Conservation (phyloP, 306 rosid genomes). For the Medicago arabica region DNA sequence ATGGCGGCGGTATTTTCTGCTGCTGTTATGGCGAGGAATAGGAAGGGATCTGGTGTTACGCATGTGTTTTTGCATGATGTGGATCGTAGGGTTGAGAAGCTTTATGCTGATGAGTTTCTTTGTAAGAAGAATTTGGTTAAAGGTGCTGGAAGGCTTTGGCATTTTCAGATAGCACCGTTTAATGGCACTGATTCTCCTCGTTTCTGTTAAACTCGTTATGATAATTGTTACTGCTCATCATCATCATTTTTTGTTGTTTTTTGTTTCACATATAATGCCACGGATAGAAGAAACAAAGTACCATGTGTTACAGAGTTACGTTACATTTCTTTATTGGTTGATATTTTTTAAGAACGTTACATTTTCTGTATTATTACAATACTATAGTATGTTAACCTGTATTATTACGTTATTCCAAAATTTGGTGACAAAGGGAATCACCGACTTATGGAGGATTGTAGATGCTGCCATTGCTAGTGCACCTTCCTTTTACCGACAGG, state of each 20-base stretch:
- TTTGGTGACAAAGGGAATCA: slow-evolving; percentile 13
- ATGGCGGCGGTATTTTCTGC: slow-evolving; percentile 92
- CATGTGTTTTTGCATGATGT: slow-evolving; percentile 91
- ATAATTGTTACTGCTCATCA: not conserved
- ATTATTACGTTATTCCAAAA: not conserved
- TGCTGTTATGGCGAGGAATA: slow-evolving; percentile 82
- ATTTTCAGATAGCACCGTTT: not conserved
- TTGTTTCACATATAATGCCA: not conserved
- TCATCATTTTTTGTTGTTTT: not conserved
- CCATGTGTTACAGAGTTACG: not conserved
- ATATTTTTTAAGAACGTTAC: not conserved
- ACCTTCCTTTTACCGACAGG: slow-evolving; percentile 15
- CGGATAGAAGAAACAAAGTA: not conserved
- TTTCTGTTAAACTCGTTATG: not conserved
- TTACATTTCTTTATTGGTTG: not conserved
- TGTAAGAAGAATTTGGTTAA: slow-evolving; percentile 46
- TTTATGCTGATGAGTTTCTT: slow-evolving; percentile 74
- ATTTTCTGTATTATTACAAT: not conserved
- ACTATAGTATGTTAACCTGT: not conserved
- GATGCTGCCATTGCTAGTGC: not conserved
- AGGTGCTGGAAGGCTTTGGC: slow-evolving; percentile 3
- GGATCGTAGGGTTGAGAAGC: slow-evolving; percentile 85
- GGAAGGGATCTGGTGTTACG: slow-evolving; percentile 75
- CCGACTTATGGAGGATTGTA: not conserved
- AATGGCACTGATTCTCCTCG: not conserved